These are phyloP conservation scores for Carex myosuroides DNA, from an alignment of 176 grass and related monocot species.

Conservation along the genomic window DNA sequence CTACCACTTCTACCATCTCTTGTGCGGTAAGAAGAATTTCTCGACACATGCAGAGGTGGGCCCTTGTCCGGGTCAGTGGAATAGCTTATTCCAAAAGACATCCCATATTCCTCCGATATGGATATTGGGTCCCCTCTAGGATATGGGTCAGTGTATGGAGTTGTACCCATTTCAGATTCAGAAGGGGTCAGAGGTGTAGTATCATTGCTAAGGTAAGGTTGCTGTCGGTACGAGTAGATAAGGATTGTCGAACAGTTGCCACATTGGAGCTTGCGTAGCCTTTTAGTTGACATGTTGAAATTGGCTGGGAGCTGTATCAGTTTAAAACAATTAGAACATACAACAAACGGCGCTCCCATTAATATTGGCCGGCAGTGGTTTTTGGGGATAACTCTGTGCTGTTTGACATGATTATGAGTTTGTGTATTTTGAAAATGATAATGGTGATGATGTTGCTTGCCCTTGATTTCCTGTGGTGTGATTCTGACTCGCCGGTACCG, in stretches of 20 bases:
- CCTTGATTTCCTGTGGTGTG: not conserved
- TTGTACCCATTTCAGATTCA: not conserved
- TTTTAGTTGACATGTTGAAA: constrained; percentile 44
- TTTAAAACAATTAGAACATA: constrained; percentile 55
- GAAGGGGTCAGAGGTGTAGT: constrained; percentile 8
- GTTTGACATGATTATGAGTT: constrained; percentile 28
- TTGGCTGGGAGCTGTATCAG: constrained; percentile 64
- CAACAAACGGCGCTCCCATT: constrained; percentile 70
- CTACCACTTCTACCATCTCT: constrained; percentile 17
- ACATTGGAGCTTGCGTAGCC: constrained; percentile 47
- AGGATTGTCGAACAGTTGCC: constrained; percentile 62
- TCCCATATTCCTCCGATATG: constrained; percentile 50
- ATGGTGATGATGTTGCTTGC: not conserved
- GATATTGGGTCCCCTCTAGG: constrained; percentile 33
- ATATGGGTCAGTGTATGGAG: not conserved
- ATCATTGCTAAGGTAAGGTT: constrained; percentile 19
- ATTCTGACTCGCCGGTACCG: not conserved
- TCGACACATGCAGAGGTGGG: constrained; percentile 44
- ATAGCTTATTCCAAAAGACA: constrained; percentile 36
- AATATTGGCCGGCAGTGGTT: constrained; percentile 60
- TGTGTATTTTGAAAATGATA: constrained; percentile 18
- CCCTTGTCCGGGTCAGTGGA: constrained; percentile 42
- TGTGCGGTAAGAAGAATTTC: constrained; percentile 60
- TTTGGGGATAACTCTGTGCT: constrained; percentile 30
- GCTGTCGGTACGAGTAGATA: constrained; percentile 57